Conservation (phyloP, 345 rosid species). For the Lepidium africanum region DNA sequence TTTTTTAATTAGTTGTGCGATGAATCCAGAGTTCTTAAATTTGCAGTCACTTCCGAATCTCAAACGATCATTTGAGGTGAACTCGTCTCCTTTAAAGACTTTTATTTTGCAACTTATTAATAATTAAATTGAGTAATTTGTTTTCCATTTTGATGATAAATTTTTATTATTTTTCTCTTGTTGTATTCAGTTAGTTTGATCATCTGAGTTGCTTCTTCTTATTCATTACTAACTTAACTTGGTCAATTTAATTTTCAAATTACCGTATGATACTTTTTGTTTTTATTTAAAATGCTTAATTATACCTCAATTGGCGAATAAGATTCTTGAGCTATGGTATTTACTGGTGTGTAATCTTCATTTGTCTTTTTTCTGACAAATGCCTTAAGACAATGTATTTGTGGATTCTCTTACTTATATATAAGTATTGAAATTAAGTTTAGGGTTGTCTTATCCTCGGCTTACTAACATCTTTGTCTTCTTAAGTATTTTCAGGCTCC, state of each 20-base stretch:
- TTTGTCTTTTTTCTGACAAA: neutral
- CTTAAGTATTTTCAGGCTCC: neutral
- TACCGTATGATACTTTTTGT: neutral
- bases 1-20: neutral
- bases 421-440: neutral
- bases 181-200: neutral
- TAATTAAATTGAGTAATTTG: neutral
- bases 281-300: neutral
- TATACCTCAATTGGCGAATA: neutral
- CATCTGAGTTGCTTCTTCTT: neutral
- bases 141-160: neutral
- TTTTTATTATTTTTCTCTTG: neutral
- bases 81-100: neutral
- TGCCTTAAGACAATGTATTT: neutral
- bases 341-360: conserved; percentile 17
- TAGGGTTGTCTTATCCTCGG: neutral
- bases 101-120: neutral
- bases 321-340: neutral
- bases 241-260: neutral
- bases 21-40: neutral
- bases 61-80: neutral
- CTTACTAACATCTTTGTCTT: neutral
- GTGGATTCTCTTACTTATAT: neutral
- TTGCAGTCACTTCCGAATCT: neutral
- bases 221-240: neutral